Evolutionary conservation across 306 rosid species (phyloP).

Genomic region (Corylus heterophylla): DNA sequence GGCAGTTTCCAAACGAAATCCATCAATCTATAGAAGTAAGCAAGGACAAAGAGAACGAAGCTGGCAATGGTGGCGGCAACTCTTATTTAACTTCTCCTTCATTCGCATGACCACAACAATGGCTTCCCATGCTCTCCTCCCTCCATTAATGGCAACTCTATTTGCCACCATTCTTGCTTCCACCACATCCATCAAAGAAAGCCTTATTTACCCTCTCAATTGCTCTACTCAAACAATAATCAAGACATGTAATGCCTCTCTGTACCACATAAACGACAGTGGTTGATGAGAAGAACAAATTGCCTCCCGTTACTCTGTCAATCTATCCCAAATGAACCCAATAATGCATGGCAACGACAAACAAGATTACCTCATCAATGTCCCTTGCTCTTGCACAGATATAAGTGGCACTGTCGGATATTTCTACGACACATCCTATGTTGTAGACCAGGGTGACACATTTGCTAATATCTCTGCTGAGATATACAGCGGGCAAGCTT

Average conservation of each 20-base stretch:
- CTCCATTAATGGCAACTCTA: constrained; percentile 23
- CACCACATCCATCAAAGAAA: constrained; percentile 1
- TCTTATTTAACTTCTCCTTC: constrained; percentile 6
- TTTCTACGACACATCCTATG: constrained; percentile 56
- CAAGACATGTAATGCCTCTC: constrained; percentile 55
- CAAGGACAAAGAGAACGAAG: constrained; percentile 29
- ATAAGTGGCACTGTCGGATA: constrained; percentile 38
- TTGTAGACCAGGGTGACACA: constrained; percentile 33
- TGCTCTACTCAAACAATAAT: constrained; percentile 42
- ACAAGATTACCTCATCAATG: constrained; percentile 55
- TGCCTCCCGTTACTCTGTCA: constrained; percentile 45
- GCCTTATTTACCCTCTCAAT: constrained; percentile 38
- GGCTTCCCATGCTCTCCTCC: constrained; percentile 42
- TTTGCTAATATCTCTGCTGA: constrained; percentile 26
- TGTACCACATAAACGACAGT: constrained; percentile 44
- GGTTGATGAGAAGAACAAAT: constrained; percentile 28
- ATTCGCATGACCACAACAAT: constrained; percentile 42
- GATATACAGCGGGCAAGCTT: constrained; percentile 63
- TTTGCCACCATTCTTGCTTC: constrained; percentile 8
- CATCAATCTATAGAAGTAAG: constrained; percentile 4
- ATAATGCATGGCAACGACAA: constrained; percentile 15
- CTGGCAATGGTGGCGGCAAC: constrained; percentile 1
- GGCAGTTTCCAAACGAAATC: constrained; percentile 8
- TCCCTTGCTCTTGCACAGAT: constrained; percentile 67
- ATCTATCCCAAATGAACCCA: constrained; percentile 39